Evolutionary conservation across 371 early-diverging fungal genomes (phyloP), one percentile per base, ranked within the genome.

Genomic region (Mucor circinelloides): DNA sequence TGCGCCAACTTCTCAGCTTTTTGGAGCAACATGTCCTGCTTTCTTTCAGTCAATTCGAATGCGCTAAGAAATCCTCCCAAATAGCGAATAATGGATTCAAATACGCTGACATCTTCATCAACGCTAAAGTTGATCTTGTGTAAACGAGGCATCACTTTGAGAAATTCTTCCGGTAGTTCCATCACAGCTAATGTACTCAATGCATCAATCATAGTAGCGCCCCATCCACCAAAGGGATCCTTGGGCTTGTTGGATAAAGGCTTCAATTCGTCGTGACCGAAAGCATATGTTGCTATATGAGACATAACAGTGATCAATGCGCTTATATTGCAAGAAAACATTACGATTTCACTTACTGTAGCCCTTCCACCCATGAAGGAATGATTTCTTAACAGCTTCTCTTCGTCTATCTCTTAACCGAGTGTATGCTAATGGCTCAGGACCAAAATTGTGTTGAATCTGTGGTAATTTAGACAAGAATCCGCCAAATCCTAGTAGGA

Each of bases 21-120:
- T 19, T 72, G 57, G 0, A 87, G 57, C 25, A 85, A 67, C 15
- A 75, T 52, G 5, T 65, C 59, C 9, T 76, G 56, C 38, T 74
- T 63, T 57, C 79, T 67, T 67, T 76, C 80, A 0, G 84, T 78
- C 31, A 95, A 77, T 55, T 95, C 88, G 71, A 93, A 91, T 0
- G 95, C 93, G 52, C 90, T 88, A 13, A 97, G 68, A 9, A 97
- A 78, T 3, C 95, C 96, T 13, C 97, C 97, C 54, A 98, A 72
- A 40, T 94, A 88, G 0, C 97, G 88, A 52, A 97, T 98, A n/a
- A 86, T 89, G 42, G 92, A 89, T 77, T 98, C 98, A 76, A 97
- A 97, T 7, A 93, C 87, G 54, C 81, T 87, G 13, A 93, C 84
- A 40, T 85, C 79, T 3, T 64, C 60, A 31, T 79, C 67, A 19